Evolutionary conservation across 352 stramenopile genomes (phyloP), one percentile per base, ranked within the genome.

Genomic region (Globisporangium sylvaticum): DNA sequence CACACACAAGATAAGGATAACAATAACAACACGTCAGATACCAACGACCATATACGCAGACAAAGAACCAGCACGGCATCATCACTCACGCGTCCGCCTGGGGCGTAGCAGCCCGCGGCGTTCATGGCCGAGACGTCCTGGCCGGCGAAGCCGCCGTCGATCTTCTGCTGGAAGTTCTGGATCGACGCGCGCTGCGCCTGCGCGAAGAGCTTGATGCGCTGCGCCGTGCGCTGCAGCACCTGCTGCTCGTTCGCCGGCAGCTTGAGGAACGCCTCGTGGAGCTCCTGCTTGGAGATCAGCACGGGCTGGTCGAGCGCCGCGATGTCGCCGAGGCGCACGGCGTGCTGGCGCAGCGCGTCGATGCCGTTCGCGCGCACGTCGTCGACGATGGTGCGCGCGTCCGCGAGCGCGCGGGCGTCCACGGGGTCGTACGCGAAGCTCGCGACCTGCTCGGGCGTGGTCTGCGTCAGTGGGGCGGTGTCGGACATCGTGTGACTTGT

Each of bases 41-140:
- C 4, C 34, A 69, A 10, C 4, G 6, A n/a, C 6, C 10, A 57
- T 29, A n/a, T 18, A 56, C 22, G 3, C 4, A 37, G 27, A 55
- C 4, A 57, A 25, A 46, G 22, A 29, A 4, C 15, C 39, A 48
- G 39, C 39, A 22, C 18, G 5, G 6, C 15, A 9, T 50, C 6
- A 9, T 24, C 39, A 77, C 77, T 42, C 71, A 87, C 79, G 5
- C 97, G 88, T 39, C 97, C 97, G 50, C 97, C 97, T 4, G 97
- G 97, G 2, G 97, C 97, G 76, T 99, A 99, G 77, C 97, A 99
- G 54, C 97, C 97, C 5, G 97, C 97, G 1, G 83, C 71, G 52
- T 67, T 69, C 82, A 92, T 92, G 18, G 81, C 74, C 34, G 81
- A 82, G 9, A 86, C 80, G 64, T 97, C 94, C 88, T 99, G 97